Evolutionary conservation across 352 stramenopile genomes (phyloP).

Genomic region (Phytophthora fragariae): DNA sequence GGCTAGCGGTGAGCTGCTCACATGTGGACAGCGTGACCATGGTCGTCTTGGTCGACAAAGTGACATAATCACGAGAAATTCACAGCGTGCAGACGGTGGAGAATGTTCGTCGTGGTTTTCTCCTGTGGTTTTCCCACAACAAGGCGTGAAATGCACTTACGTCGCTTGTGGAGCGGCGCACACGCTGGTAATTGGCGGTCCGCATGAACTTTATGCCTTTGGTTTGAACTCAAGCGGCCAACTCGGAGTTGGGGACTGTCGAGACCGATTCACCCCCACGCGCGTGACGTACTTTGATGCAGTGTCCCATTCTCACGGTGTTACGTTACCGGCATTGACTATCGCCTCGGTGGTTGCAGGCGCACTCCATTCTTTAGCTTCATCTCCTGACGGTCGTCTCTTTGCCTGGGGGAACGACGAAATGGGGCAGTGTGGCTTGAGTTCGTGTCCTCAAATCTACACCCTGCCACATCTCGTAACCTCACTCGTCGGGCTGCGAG

Average conservation of each 20-base stretch:
- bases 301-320: neutral
- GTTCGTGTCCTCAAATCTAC: conserved; percentile 77
- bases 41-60: conserved; percentile 56
- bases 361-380: conserved; percentile 63
- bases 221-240: conserved; percentile 69
- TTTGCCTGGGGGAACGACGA: conserved; percentile 82
- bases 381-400: conserved; percentile 55
- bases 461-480: conserved; percentile 73
- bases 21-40: conserved; percentile 65
- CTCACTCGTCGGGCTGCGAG: conserved; percentile 63
- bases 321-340: conserved; percentile 16
- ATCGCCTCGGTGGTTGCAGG: conserved; percentile 58
- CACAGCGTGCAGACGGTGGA: neutral
- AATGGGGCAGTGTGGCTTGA: conserved; percentile 75
- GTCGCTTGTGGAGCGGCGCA: conserved; percentile 69
- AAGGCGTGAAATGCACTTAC: conserved; percentile 45
- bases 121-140: conserved; percentile 12
- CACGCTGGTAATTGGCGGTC: conserved; percentile 57
- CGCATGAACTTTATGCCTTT: conserved; percentile 57
- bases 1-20: conserved; percentile 54
- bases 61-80: conserved; percentile 9
- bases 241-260: conserved; percentile 68
- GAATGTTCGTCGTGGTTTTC: conserved; percentile 57
- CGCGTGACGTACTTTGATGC: conserved; percentile 65
- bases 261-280: conserved; percentile 48